Conservation (phyloP, 495 filamentous ascomycete genomes). For the Beverwykella pulmonaria region DNA sequence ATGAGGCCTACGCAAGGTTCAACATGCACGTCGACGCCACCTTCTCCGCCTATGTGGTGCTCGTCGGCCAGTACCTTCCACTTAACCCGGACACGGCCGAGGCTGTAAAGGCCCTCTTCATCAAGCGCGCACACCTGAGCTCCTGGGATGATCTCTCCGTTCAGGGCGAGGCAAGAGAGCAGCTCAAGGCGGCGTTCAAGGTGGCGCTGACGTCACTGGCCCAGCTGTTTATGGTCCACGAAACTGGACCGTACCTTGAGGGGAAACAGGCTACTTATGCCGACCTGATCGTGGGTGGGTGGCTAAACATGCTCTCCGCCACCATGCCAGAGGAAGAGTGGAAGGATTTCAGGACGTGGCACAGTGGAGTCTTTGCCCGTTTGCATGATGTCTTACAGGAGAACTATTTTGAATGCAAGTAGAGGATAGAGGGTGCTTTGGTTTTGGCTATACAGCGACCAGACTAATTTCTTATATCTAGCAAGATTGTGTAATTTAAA, state of each 20-base stretch:
- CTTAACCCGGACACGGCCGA: constrained; percentile 53
- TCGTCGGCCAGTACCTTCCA: constrained; percentile 46
- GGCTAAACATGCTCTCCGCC: constrained; percentile 54
- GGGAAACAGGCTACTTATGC: constrained; percentile 57
- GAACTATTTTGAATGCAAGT: constrained; percentile 31
- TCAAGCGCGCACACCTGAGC: constrained; percentile 49
- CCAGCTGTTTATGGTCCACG: constrained; percentile 45
- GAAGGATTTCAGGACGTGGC: constrained; percentile 56
- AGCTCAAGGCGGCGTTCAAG: constrained; percentile 46
- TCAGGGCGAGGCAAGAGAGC: constrained; percentile 49
- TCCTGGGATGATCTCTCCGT: constrained; percentile 54
- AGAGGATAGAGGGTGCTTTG: constrained; percentile 3
- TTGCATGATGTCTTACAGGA: constrained; percentile 34
- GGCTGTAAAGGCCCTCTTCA: constrained; percentile 51
- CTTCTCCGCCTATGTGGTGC: constrained; percentile 50
- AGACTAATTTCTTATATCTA: not conserved
- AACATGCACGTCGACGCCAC: constrained; percentile 56
- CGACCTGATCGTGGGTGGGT: constrained; percentile 65
- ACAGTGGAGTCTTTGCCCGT: constrained; percentile 49
- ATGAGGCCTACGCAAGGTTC: constrained; percentile 47
- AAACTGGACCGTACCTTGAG: constrained; percentile 55
- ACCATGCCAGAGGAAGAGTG: constrained; percentile 54
- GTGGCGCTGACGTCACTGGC: constrained; percentile 51
- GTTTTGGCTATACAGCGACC: not conserved
- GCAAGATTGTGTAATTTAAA: not conserved